Evolutionary conservation across 306 rosid genomes (phyloP), one percentile per base, ranked within the genome.

Genomic region (Notholithocarpus densiflorus): DNA sequence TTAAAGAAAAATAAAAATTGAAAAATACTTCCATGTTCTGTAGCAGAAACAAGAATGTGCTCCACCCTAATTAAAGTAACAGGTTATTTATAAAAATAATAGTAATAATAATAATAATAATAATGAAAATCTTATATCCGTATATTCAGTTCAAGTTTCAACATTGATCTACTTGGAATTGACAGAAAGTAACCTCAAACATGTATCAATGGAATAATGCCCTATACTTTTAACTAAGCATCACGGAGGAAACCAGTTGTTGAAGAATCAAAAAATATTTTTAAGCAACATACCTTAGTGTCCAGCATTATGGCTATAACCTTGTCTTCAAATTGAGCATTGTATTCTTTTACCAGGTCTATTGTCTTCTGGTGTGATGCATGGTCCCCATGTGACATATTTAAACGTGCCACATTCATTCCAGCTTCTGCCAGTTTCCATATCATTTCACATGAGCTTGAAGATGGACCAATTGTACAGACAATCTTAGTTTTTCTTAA

Each of bases 371-470:
- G 94, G 86, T 95, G 98, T 0, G 98, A 92, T 0, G 90, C 74
- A 77, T 95, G 98, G 81, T 95, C 96, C 66, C 98, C 98, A 45
- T 95, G 98, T 8, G 98, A 95, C 98, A 95, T 95, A 71, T 92
- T 95, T 55, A 95, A 89, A 65, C 98, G 96, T 0, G 96, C 98
- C 54, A 95, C 94, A 65, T 90, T 90, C 98, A 95, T 92, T 84
- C 98, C 98, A 23, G 86, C 23, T 75, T 90, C 87, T 0, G 98
- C 97, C 45, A 95, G 90, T 77, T 89, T 91, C 94, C 97, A 95
- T 60, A 95, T 95, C 98, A 95, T 95, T 80, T 95, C 96, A 2
- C 91, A 92, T 60, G 97, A 77, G 90, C 93, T 95, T 7, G 98
- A 81, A 15, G 97, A 89, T 1, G 98, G 98, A 76, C 98, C 98